Conservation (phyloP, 2,329 filamentous ascomycete genomes). For the Botrytis fragariae region DNA sequence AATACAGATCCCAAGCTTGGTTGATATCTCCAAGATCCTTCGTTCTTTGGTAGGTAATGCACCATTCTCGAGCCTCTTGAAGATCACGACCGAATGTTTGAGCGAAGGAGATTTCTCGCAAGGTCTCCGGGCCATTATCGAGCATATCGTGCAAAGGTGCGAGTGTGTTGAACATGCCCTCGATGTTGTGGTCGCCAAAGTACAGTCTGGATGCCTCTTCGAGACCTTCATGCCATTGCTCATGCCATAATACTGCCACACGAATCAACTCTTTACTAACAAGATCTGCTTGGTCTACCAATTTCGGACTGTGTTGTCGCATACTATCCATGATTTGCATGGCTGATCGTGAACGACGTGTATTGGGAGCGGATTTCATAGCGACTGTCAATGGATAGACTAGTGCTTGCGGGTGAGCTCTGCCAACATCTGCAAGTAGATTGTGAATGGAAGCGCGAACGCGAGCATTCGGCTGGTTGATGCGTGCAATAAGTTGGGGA, state of each 20-base stretch:
- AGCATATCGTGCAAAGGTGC: slow-evolving; percentile 89
- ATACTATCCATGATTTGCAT: slow-evolving; percentile 96
- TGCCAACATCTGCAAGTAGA: slow-evolving; percentile 85
- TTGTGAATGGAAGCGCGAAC: slow-evolving; percentile 91
- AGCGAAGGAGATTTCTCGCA: slow-evolving; percentile 94
- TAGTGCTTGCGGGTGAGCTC: slow-evolving; percentile 90
- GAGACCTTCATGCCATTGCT: slow-evolving; percentile 96
- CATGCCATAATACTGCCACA: slow-evolving; percentile 96
- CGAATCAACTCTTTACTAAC: slow-evolving; percentile 96
- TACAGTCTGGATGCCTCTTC: slow-evolving; percentile 96
- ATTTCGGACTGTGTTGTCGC: slow-evolving; percentile 85
- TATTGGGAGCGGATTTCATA: slow-evolving; percentile 87
- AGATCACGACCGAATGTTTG: slow-evolving; percentile 96
- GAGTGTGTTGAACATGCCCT: slow-evolving; percentile 92
- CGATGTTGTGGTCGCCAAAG: slow-evolving; percentile 96
- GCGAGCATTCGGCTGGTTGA: slow-evolving; percentile 89
- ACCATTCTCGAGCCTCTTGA: slow-evolving; percentile 94
- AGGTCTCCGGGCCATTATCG: slow-evolving; percentile 85
- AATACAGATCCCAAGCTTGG: slow-evolving; percentile 98
- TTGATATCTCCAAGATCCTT: slow-evolving; percentile 92
- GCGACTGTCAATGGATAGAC: slow-evolving; percentile 97
- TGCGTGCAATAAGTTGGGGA: slow-evolving; percentile 92
- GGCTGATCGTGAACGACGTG: slow-evolving; percentile 81
- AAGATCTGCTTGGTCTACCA: slow-evolving; percentile 92
- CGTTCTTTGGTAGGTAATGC: slow-evolving; percentile 84